phyloP scores from a whole-genome alignment of 225 moss, liverwort and hornwort species.

The Marchantia polymorpha region DNA sequence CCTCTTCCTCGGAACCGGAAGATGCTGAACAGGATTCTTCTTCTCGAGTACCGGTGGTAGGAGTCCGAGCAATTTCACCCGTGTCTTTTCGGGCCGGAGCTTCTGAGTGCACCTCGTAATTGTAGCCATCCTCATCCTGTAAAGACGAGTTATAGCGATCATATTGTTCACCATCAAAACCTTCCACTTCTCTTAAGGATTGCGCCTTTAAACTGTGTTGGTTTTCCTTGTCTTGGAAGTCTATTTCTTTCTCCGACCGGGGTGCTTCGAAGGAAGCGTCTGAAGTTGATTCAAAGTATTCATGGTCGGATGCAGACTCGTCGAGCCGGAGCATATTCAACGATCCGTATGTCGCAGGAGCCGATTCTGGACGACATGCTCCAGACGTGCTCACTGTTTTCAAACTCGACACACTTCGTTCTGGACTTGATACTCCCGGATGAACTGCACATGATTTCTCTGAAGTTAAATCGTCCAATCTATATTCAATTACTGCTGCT shows the following conservation, averaged over 20 bases:
- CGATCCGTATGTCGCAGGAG: not conserved
- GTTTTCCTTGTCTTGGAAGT: slow-evolving; percentile 3
- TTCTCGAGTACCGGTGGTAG: not conserved
- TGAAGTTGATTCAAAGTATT: slow-evolving; percentile 13
- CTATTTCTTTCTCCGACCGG: not conserved
- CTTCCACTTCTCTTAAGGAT: not conserved
- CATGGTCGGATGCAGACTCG: slow-evolving; percentile 5
- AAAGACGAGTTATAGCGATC: not conserved
- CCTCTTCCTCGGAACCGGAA: not conserved
- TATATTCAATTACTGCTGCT: not conserved
- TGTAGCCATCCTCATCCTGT: not conserved
- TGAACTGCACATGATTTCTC: slow-evolving; percentile 2
- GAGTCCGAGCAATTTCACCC: not conserved
- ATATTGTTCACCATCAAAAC: not conserved
- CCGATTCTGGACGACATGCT: slow-evolving; percentile 11
- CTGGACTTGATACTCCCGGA: not conserved
- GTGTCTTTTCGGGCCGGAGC: not conserved
- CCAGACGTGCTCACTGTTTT: not conserved
- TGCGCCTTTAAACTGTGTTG: not conserved
- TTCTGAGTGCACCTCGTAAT: not conserved
- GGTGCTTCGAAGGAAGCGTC: not conserved
- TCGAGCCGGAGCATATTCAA: not conserved
- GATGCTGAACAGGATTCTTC: not conserved
- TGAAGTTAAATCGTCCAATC: slow-evolving; percentile 8
- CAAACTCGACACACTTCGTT: not conserved